Percentiles rank a stretch among this genome's conserved stretches.
These are phyloP conservation scores for Aotearoamyces nothofagi DNA, from an alignment of 2,329 filamentous ascomycete genomes.

Conservation along the genomic window DNA sequence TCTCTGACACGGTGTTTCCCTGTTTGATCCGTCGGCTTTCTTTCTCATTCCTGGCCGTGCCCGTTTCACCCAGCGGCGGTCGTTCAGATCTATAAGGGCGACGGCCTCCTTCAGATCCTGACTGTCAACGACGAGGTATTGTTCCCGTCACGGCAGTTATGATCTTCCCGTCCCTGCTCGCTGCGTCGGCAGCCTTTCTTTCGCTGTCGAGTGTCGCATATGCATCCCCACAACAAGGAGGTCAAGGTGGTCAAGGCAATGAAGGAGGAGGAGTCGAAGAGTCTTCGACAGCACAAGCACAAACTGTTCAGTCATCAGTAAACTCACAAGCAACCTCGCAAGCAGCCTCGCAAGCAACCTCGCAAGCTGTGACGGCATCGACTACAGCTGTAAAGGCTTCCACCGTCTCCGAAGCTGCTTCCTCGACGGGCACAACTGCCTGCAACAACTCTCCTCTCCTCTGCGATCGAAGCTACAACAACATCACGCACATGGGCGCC, in stretches of 20 bases:
- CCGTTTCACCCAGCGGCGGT: background rate
- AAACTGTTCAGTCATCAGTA: too few species aligned
- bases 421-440: slow-evolving; percentile 12
- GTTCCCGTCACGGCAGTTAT: background rate
- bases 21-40: background rate
- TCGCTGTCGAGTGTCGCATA: slow-evolving; percentile 9
- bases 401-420: slow-evolving; percentile 8
- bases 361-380: slow-evolving; percentile 2
- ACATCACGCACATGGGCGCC: slow-evolving; percentile 60
- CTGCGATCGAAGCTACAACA: slow-evolving; percentile 56
- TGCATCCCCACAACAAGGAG: slow-evolving; percentile 10
- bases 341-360: background rate
- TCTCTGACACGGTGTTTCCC: background rate
- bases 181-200: slow-evolving; percentile 11
- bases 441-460: slow-evolving; percentile 74
- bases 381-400: slow-evolving; percentile 5
- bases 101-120: background rate
- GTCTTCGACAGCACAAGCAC: too few species aligned
- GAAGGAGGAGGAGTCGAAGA: slow-evolving; percentile 5
- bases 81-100: background rate
- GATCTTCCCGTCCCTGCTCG: slow-evolving; percentile 9
- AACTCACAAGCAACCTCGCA: background rate
- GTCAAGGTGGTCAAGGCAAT: too few species aligned
- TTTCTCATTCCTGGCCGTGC: background rate
- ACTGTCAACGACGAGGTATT: too few species aligned